Evolutionary conservation across 768 basidiomycete species (phyloP).

Genomic region (Trametes cingulata): DNA sequence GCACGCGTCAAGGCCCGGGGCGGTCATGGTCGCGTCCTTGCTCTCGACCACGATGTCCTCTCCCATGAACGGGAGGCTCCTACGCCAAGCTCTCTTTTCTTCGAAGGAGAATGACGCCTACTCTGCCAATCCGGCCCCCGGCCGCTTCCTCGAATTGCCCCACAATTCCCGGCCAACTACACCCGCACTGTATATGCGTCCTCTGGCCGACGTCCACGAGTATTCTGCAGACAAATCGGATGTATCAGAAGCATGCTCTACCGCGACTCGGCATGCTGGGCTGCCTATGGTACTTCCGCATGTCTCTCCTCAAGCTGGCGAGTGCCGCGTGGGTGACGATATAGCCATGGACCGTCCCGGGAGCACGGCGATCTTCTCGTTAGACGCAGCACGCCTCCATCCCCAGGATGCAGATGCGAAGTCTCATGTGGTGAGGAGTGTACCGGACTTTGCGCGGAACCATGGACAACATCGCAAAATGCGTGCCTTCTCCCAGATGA

Average conservation of each 20-base stretch:
- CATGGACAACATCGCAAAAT: neutral
- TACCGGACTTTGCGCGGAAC: neutral
- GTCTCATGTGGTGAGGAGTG: neutral
- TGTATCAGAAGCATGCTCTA: too few relatives aligned
- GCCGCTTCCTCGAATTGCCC: neutral
- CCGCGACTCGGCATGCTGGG: too few relatives aligned
- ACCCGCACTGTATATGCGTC: neutral
- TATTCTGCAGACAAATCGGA: too few relatives aligned
- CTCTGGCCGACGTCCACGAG: too few relatives aligned
- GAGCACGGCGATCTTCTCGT: too few relatives aligned
- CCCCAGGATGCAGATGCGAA: neutral
- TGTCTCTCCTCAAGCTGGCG: too few relatives aligned
- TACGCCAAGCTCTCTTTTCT: slow-evolving; percentile 13
- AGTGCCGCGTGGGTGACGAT: too few relatives aligned
- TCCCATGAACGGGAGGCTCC: slow-evolving; percentile 12
- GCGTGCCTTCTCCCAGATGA: slow-evolving; percentile 10
- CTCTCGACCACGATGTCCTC: slow-evolving; percentile 1
- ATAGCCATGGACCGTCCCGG: too few relatives aligned
- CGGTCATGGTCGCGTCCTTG: neutral
- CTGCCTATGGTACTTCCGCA: too few relatives aligned
- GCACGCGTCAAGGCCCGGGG: neutral
- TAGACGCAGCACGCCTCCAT: too few relatives aligned
- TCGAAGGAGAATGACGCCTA: neutral
- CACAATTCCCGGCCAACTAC: neutral
- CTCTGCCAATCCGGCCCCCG: neutral